Percentiles rank a stretch among this genome's conserved stretches.
Conservation (phyloP, 805 yeast species). For the Schwanniomyces occidentalis region DNA sequence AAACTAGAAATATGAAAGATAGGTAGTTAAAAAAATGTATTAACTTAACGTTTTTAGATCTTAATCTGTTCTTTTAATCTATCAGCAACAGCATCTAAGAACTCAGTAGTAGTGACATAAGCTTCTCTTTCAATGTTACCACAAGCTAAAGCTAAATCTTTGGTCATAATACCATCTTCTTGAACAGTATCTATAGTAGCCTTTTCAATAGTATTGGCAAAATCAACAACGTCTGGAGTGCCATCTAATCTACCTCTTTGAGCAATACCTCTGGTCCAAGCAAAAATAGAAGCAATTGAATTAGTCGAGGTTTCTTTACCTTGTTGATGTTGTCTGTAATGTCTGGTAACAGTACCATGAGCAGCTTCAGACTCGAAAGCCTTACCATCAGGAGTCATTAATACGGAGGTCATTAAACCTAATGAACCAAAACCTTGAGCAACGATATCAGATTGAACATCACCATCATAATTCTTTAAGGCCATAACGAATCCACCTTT, state of each 20-base stretch:
- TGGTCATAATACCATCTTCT: conserved; percentile 76
- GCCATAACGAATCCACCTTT: conserved; percentile 83
- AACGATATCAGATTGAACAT: conserved; percentile 81
- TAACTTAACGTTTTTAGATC: conserved; percentile 1
- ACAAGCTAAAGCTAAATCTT: conserved; percentile 74
- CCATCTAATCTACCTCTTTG: conserved; percentile 78
- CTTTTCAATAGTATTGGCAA: conserved; percentile 64
- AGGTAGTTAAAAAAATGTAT: background rate
- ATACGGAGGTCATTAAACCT: conserved; percentile 81
- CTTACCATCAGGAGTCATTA: conserved; percentile 82
- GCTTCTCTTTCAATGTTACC: conserved; percentile 61
- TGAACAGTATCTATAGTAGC: conserved; percentile 74
- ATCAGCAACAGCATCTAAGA: conserved; percentile 72
- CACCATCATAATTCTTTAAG: conserved; percentile 83
- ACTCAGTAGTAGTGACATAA: conserved; percentile 74
- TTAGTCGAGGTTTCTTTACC: conserved; percentile 84
- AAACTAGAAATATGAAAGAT: conserved; percentile 2
- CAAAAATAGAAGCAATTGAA: conserved; percentile 82
- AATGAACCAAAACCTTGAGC: conserved; percentile 87
- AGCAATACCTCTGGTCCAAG: conserved; percentile 82
- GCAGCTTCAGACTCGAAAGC: conserved; percentile 88
- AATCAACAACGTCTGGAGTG: conserved; percentile 68
- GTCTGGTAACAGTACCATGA: conserved; percentile 87
- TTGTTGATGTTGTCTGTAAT: conserved; percentile 76
- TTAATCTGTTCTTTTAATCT: conserved; percentile 38